These are phyloP conservation scores for Moricandia moricandioides DNA, from an alignment of 345 rosid genomes.

Conservation along the genomic window DNA sequence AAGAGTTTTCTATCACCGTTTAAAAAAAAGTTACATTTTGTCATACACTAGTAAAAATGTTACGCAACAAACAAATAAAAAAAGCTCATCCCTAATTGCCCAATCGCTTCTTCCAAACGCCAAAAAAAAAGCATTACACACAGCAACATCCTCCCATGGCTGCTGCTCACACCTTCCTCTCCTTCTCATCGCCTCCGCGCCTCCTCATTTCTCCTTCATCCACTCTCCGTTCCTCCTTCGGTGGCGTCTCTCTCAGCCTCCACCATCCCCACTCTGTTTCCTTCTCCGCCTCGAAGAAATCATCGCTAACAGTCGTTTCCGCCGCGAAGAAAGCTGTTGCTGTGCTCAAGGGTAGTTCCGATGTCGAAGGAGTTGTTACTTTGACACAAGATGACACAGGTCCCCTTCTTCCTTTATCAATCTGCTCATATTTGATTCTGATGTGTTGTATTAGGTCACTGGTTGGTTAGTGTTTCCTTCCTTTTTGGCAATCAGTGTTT, in stretches of 20 bases:
- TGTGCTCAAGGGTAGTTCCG: conserved; percentile 77
- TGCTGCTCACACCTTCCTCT: conserved; percentile 53
- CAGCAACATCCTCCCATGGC: conserved; percentile 53
- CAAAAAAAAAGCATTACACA: background rate
- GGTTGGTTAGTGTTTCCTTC: no score
- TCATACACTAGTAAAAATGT: background rate
- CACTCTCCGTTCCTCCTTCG: conserved; percentile 43
- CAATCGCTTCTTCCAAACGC: background rate
- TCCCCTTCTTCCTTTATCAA: conserved; percentile 7
- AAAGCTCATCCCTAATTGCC: background rate
- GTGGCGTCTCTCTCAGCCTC: conserved; percentile 52
- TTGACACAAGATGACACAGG: conserved; percentile 77
- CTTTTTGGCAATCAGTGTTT: no score
- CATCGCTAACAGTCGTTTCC: conserved; percentile 53
- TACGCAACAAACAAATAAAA: background rate
- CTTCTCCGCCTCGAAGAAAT: conserved; percentile 43
- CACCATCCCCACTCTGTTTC: conserved; percentile 40
- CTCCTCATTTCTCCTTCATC: conserved; percentile 30
- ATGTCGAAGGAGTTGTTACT: conserved; percentile 82
- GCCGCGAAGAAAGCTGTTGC: conserved; percentile 84
- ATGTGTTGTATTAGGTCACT: no score
- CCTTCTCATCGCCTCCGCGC: conserved; percentile 35
- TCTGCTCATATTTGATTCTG: background rate
- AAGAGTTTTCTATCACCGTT: background rate
- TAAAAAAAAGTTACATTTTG: background rate